Percentiles rank a stretch among this genome's conserved stretches.
Conservation (phyloP, 805 yeast species). For the Saturnispora saitoi region DNA sequence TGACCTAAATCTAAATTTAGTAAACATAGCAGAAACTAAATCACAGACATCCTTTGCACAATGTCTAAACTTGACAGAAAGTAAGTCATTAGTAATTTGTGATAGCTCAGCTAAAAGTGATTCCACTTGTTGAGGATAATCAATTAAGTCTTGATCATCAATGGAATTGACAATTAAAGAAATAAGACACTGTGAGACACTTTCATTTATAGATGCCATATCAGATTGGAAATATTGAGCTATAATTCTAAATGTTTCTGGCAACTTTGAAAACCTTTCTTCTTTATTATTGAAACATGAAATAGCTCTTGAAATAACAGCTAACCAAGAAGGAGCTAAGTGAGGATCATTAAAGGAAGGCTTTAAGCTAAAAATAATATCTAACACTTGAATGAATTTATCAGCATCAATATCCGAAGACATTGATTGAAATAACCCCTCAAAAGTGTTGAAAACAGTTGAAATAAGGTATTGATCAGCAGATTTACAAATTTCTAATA, state of each 20-base stretch:
- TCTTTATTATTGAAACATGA: slow-evolving; percentile 39
- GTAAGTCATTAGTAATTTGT: slow-evolving; percentile 42
- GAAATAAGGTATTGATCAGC: slow-evolving; percentile 80
- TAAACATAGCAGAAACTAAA: slow-evolving; percentile 52
- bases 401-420: slow-evolving; percentile 44
- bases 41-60: slow-evolving; percentile 71
- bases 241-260: slow-evolving; percentile 47
- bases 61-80: slow-evolving; percentile 66
- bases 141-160: slow-evolving; percentile 47
- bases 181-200: slow-evolving; percentile 81
- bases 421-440: slow-evolving; percentile 65
- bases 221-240: slow-evolving; percentile 63
- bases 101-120: slow-evolving; percentile 44
- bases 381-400: slow-evolving; percentile 54
- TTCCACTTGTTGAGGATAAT: slow-evolving; percentile 50
- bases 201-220: slow-evolving; percentile 49
- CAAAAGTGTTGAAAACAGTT: slow-evolving; percentile 76
- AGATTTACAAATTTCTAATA: slow-evolving; percentile 69
- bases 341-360: slow-evolving; percentile 80
- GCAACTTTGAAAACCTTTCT: slow-evolving; percentile 47
- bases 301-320: slow-evolving; percentile 82
- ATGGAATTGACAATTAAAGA: slow-evolving; percentile 66
- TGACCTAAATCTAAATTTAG: slow-evolving; percentile 53
- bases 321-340: slow-evolving; percentile 90
- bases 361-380: slow-evolving; percentile 65